Evolutionary conservation across 208 protist species (phyloP), one percentile per base, ranked within the genome.

Genomic region (Leishmania gerbilli): DNA sequence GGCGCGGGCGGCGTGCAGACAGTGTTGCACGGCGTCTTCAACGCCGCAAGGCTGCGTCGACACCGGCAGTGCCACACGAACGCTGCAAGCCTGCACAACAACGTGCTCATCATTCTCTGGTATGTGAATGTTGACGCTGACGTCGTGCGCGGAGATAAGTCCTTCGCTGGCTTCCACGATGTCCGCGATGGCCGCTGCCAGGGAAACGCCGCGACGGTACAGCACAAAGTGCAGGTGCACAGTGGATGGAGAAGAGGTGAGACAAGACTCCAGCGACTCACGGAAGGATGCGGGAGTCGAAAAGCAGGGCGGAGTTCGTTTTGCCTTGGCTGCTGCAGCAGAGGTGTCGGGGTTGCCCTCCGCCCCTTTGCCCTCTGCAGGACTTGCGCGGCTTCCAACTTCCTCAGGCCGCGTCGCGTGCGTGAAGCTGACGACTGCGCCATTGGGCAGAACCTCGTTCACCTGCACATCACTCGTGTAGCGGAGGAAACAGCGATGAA

Each of bases 141-240:
- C 64, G 45, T 77, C 74, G 3, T 81, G 56, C 17, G 37, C 62
- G 31, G 58, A 72, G 37, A 80, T 85, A 53, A 68, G 64, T 17
- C 84, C 89, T 27, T 89, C 85, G 64, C 77, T 83, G 37, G 78
- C 87, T 49, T 85, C 77, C 40, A 83, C 77, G 65, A 96, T 58
- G 17, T 82, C 40, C 11, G 69, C 75, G 37, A 90, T 74, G 13
- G 86, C 87, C 7, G 84, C 79, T 42, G 55, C 31, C 58, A 95
- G 83, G 21, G 91, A 83, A 5, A 92, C 56, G 1, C 76, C 81
- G n/a, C 87, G 65, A 47, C 90, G 90, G 84, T 92, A 92, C 34
- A 96, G 80, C 55, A 96, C 89, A 67, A 90, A 90, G 76, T 95
- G 90, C 13, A 96, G n/a, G 78, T 88, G 82, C 51, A 89, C 88